Conservation (phyloP, 176 grass and related monocot genomes). For the Oryza coarctata region DNA sequence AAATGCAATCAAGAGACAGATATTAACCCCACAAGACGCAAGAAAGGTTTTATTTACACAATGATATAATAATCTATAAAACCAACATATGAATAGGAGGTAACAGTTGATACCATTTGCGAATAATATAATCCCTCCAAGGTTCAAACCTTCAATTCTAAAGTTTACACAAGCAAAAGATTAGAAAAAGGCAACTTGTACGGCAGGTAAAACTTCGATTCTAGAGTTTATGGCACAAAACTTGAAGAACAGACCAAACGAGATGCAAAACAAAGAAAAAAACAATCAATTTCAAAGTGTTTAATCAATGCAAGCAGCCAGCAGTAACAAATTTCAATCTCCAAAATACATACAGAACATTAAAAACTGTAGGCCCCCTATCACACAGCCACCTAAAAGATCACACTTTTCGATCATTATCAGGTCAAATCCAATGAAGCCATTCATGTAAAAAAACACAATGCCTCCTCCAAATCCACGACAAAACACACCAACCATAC, state of each 20-base stretch:
- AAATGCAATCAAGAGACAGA: conserved; percentile 4
- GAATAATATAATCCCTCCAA: neutral
- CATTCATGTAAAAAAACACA: neutral
- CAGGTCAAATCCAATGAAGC: neutral
- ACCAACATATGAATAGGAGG: neutral
- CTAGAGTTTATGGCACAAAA: neutral
- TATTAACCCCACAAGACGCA: neutral
- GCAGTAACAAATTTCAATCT: neutral
- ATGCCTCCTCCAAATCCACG: neutral
- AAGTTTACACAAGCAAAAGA: neutral
- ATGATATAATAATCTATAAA: neutral
- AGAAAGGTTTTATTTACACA: neutral
- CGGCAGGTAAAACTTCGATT: neutral
- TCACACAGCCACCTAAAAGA: neutral
- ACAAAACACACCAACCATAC: neutral
- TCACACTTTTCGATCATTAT: conserved; percentile 4
- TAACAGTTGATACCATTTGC: neutral
- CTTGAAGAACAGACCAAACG: neutral
- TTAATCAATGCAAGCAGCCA: neutral
- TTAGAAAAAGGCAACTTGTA: neutral
- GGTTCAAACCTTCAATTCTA: neutral
- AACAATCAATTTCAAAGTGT: neutral
- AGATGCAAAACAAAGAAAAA: neutral
- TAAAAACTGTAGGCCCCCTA: neutral
- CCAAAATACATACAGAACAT: neutral